Evolutionary conservation across 2,329 filamentous ascomycete species (phyloP), one percentile per base, ranked within the genome.

Genomic region (Fusarium compactum): DNA sequence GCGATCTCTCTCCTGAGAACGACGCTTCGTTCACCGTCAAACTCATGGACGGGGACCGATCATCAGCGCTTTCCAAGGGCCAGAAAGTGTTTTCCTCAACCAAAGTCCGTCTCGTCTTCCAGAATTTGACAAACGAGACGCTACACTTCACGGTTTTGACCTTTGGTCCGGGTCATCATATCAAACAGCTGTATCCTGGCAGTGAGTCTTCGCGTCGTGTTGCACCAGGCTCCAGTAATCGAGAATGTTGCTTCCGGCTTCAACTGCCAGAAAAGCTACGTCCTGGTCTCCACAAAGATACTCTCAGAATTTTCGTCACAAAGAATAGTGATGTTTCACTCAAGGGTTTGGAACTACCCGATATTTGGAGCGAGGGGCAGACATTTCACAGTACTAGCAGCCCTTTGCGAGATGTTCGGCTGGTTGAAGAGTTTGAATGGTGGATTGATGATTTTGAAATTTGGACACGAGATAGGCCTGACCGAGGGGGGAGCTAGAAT

Each of bases 391-490:
- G 50, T 43, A 53, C 50, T 43, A 38, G 50, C 16, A n/a, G 38
- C 50, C 32, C 50, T 14, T 27, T 43, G 4, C 50, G 50, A 43
- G 34, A 53, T 53, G 22, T 38, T n/a, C 25, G 11, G 14, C 14
- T 43, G 38, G 25, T 53, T 18, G 22, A 53, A 25, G 24, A 53
- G 8, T 27, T 53, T 38, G 18, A 53, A 53, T 53, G 50, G 50
- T 53, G 50, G 38, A 53, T 53, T 18, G 50, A 53, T 20, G 50
- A 53, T 29, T 53, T 53, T 43, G 50, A 53, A 24, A 14, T 53
- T 1, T 32, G 24, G 38, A 53, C 45, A 27, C 18, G 12, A 38
- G 6, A 48, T 48, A 5, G 27, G 10, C 46, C 46, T 34, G 46
- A 11, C 24, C 8, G 16, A 20, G 22, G 46, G 22, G 11, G n/a